Base-by-base conservation (phyloP, 1,284 basidiomycete genomes). In the Rhodotorula sp. region DNA sequence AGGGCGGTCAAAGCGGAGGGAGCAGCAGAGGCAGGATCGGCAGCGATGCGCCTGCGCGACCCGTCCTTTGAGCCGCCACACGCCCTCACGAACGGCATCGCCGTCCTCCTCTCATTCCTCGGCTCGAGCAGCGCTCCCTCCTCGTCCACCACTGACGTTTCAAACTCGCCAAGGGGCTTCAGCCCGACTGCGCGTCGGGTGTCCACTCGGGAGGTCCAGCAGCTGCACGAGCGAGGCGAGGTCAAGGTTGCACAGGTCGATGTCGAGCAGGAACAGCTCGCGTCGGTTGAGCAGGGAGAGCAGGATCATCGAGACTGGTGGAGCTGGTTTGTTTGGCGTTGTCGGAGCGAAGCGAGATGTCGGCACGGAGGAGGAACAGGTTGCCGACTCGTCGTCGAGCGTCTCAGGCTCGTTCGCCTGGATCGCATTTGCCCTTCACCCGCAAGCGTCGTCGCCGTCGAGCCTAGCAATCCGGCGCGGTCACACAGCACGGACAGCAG, bases 71-170 rank as follows among this genome's bases (percentile, higher is more conserved):
- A 62, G 55, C 36, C 56, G 17, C 10, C 54, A 0, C 30, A 53
- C 49, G 62, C 66, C 22, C 34, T 67, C 10, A 62, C 60, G 4
- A 47, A 67, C 55, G 60, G 66, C 34, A 67, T 62, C 44, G 66
- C 60, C 46, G 66, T 67, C 24, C 66, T 67, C 55, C 49, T 67
- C 24, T 67, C 66, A 22, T 67, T 67, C 66, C 55, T 67, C 48
- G 44, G 27, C 34, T 22, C 19, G 3, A 44, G 39, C 48, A 32
- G n/a, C 30, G 36, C 34, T 56, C 54, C 10, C 3, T 36, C 54
- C 6, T 56, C 24, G 9, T n/a, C 36, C 8, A 8, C 36, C 8
- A 36, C 36, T 17, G 13, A 17, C 39, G 3, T 17, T 13, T 10
- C 13, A 3, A 17, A 3, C 39, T 15, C 39, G 39, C 39, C 39